Evolutionary conservation across 2,329 filamentous ascomycete species (phyloP), one percentile per base, ranked within the genome.

Genomic region (Chaetothyriales sp.): DNA sequence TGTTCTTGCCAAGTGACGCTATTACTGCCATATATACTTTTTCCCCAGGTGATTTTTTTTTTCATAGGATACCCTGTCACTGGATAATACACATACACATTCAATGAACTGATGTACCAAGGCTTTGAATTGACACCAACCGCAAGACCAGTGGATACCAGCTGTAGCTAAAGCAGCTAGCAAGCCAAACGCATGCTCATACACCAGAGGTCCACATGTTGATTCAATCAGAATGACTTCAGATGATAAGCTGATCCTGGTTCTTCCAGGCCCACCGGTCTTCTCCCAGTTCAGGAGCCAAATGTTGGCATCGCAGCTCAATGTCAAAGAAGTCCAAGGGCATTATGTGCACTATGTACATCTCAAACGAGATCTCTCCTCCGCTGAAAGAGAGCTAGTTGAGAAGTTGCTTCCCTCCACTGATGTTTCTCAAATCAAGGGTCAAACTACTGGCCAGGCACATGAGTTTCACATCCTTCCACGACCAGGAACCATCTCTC

Each of bases 401-500:
- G 70, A 79, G 59, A 77, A 80, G 61, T 67, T 83, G 25, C 69
- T 83, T 47, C 72, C 73, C 49, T 81, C 83, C 60, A 79, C 78
- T 47, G 75, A 79, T 57, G 73, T 75, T 36, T 43, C 50, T 9
- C 32, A 53, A 57, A 70, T 70, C 54, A 70, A 71, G 53, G 61
- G 67, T 45, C 63, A 73, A 68, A 55, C 66, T 61, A 59, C 64
- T 68, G 61, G 70, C 68, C 60, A 68, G 22, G 39, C 10, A 55
- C 74, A 77, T 53, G 70, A 81, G 55, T 77, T 85, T 64, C 86
- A 88, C 64, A 76, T 95, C 52, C 80, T 78, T 46, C 90, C 90
- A 18, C 79, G 90, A 58, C 84, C 85, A 18, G 80, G 80, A 61
- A 89, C 80, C 1, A 81, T 94, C 59, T 95, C 89, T 43, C 92